These are phyloP conservation scores for Xanthoceras sorbifolium DNA, from an alignment of 345 rosid genomes.

Conservation along the genomic window DNA sequence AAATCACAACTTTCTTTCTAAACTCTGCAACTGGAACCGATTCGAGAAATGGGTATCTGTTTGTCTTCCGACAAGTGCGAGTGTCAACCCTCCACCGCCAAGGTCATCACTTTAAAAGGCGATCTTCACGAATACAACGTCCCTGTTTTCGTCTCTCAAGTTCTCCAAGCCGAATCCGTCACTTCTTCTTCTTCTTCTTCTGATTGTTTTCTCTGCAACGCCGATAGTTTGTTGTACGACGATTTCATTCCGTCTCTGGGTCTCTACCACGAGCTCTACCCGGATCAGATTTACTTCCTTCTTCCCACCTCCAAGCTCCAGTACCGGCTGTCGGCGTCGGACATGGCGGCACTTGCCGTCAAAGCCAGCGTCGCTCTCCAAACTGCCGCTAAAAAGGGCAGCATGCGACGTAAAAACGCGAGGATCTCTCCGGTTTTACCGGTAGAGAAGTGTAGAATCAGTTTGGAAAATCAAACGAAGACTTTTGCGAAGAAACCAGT, in stretches of 20 bases:
- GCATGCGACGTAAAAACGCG: constrained; percentile 40
- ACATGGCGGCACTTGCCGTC: constrained; percentile 94
- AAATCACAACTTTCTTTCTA: not conserved
- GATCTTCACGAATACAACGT: constrained; percentile 58
- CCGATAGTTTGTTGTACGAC: constrained; percentile 64
- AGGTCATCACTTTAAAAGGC: constrained; percentile 64
- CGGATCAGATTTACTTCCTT: constrained; percentile 68
- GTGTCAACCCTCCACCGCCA: constrained; percentile 43
- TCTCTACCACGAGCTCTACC: constrained; percentile 35
- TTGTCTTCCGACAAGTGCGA: constrained; percentile 35
- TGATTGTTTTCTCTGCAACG: constrained; percentile 54
- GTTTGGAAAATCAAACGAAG: not conserved
- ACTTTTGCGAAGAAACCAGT: not conserved
- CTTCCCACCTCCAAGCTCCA: constrained; percentile 72
- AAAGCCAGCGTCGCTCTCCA: constrained; percentile 81
- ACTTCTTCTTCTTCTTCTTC: constrained; percentile 34
- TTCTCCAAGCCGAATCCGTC: constrained; percentile 45
- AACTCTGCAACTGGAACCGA: not conserved
- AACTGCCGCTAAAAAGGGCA: constrained; percentile 32
- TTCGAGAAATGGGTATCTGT: constrained; percentile 59
- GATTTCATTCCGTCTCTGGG: constrained; percentile 57
- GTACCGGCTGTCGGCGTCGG: constrained; percentile 60
- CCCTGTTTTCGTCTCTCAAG: constrained; percentile 56
- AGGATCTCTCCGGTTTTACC: constrained; percentile 59
- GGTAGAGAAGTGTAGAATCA: constrained; percentile 4